Evolutionary conservation across 2,329 filamentous ascomycete genomes (phyloP).

Genomic region (Thielaviopsis euricoi): DNA sequence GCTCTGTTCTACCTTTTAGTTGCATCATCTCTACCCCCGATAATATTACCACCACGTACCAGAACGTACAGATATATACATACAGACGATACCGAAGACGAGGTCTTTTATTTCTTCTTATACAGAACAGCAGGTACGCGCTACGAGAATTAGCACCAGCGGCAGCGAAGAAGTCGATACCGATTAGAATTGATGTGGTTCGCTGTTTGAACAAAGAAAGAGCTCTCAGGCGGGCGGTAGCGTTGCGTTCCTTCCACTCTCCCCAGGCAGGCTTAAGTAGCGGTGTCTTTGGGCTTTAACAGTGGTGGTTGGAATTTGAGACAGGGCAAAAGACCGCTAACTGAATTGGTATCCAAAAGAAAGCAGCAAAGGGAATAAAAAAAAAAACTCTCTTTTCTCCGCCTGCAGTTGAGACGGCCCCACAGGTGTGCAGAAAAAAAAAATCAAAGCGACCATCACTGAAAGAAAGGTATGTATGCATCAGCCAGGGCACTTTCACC

Average conservation of each 20-base stretch:
- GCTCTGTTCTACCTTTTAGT: background rate
- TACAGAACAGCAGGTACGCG: background rate
- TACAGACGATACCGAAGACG: background rate
- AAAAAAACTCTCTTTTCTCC: background rate
- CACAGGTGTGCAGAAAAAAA: slow-evolving; percentile 1
- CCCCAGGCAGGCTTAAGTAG: background rate
- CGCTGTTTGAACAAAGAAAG: background rate
- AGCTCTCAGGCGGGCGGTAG: background rate
- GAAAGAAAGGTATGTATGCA: background rate
- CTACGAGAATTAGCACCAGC: background rate
- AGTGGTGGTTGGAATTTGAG: background rate
- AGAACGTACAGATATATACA: background rate
- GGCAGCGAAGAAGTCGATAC: background rate
- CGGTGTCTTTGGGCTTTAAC: background rate
- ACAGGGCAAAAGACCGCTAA: background rate
- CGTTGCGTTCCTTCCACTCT: background rate
- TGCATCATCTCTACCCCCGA: background rate
- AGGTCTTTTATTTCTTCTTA: background rate
- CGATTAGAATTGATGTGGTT: background rate
- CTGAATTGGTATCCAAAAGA: background rate
- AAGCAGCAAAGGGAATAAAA: background rate
- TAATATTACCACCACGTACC: background rate
- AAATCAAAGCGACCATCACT: background rate
- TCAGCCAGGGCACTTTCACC: background rate
- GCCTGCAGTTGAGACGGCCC: background rate